Evolutionary conservation across 2,329 filamentous ascomycete species (phyloP).

Genomic region (Leptographium lundbergii): DNA sequence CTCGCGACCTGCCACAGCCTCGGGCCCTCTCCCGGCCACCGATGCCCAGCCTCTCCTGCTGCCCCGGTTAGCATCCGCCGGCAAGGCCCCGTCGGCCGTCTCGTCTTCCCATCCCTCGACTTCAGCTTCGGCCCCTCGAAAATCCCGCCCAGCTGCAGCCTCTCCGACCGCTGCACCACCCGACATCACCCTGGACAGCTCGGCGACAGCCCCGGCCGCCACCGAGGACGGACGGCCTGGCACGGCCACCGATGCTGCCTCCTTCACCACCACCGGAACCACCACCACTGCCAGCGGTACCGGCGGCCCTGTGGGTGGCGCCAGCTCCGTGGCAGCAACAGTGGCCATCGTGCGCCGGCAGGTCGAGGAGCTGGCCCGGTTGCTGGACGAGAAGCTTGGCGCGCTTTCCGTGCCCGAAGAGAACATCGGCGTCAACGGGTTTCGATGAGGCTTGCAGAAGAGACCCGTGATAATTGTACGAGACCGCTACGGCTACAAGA

Average conservation of each 20-base stretch:
- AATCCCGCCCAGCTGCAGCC: too few species aligned
- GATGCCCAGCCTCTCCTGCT: neutral
- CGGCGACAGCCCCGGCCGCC: neutral
- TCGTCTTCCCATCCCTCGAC: neutral
- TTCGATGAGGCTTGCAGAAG: slow-evolving; percentile 6
- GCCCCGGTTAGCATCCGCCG: neutral
- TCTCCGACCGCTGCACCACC: neutral
- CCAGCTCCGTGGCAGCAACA: slow-evolving; percentile 27
- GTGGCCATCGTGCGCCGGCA: slow-evolving; percentile 41
- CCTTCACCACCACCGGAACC: slow-evolving; percentile 4
- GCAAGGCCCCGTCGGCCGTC: slow-evolving; percentile 5
- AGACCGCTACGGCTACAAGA: neutral
- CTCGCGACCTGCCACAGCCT: neutral
- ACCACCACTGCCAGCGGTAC: slow-evolving; percentile 28
- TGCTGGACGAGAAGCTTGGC: slow-evolving; percentile 48
- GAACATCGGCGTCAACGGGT: slow-evolving; percentile 24
- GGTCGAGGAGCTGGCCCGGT: slow-evolving; percentile 44
- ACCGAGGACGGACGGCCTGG: neutral
- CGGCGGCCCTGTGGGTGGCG: slow-evolving; percentile 15
- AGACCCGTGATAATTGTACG: neutral
- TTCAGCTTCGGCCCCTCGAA: too few species aligned
- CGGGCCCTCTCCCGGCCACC: neutral
- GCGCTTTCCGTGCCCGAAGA: slow-evolving; percentile 40
- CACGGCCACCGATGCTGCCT: slow-evolving; percentile 5
- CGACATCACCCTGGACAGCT: slow-evolving; percentile 1